These are phyloP conservation scores for Eucalyptus coolabah DNA, from an alignment of 345 rosid species.

Conservation along the genomic window DNA sequence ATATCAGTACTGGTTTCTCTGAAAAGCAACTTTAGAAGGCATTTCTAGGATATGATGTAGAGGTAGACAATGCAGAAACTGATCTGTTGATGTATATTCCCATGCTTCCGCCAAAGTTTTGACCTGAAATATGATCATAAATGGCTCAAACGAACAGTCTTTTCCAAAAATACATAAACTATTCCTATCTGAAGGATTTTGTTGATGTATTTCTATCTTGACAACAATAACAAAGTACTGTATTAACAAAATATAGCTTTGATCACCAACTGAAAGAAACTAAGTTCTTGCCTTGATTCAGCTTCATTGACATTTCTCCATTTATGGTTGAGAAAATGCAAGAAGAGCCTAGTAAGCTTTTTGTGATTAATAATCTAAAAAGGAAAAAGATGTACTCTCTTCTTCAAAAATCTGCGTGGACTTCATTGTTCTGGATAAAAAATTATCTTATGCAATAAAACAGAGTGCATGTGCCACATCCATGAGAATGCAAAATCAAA, in stretches of 20 bases:
- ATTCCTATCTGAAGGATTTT: neutral
- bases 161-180: neutral
- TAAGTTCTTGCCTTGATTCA: neutral
- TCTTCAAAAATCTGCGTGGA: neutral
- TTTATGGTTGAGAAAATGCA: neutral
- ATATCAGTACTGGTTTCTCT: neutral
- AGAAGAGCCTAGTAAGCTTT: neutral
- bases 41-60: constrained; percentile 72
- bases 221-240: neutral
- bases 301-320: neutral
- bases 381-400: neutral
- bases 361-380: neutral
- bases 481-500: neutral
- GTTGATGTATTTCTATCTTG: neutral
- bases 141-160: neutral
- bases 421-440: neutral
- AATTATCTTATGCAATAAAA: neutral
- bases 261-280: neutral
- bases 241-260: neutral
- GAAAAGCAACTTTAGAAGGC: neutral
- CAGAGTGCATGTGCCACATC: neutral
- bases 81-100: constrained; percentile 80
- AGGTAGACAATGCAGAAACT: constrained; percentile 87
- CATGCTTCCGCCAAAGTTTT: constrained; percentile 77
- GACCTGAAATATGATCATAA: constrained; percentile 43